Evolutionary conservation across 306 rosid species (phyloP).

Genomic region (Ziziphus jujuba): DNA sequence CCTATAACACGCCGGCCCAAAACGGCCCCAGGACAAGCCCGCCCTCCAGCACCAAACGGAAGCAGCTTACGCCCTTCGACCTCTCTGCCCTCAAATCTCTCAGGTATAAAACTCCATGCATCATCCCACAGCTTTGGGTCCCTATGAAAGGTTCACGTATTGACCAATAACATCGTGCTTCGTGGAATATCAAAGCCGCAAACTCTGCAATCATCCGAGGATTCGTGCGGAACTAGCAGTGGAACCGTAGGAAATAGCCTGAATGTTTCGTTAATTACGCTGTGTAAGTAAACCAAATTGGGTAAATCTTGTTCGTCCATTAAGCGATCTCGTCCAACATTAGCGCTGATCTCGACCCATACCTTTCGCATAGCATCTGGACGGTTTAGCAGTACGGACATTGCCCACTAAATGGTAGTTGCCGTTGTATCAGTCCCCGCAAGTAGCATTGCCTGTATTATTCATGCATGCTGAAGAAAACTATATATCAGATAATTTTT

Average conservation of each 20-base stretch:
- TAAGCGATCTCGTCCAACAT: conserved; percentile 14
- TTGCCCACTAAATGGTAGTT: conserved; percentile 34
- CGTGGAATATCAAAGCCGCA: conserved; percentile 7
- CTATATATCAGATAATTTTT: too few relatives aligned
- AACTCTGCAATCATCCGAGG: conserved; percentile 16
- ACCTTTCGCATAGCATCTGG: conserved; percentile 32
- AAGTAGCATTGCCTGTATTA: conserved; percentile 22
- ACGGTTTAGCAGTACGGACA: conserved; percentile 43
- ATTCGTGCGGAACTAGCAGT: conserved; percentile 23
- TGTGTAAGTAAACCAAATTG: conserved; percentile 27
- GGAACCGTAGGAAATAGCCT: conserved; percentile 21
- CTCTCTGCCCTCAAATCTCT: conserved; percentile 24
- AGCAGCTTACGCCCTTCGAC: too few relatives aligned
- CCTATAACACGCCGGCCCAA: conserved; percentile 32
- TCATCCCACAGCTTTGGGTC: conserved; percentile 27
- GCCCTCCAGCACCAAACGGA: conserved; percentile 52
- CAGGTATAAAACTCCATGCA: conserved; percentile 23
- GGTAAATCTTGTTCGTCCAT: conserved; percentile 17
- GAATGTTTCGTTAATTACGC: conserved; percentile 10
- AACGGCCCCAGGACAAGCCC: conserved; percentile 46
- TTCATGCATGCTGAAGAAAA: too few relatives aligned
- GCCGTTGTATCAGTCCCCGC: conserved; percentile 38
- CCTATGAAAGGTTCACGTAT: conserved; percentile 29
- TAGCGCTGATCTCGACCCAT: conserved; percentile 18
- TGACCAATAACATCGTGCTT: conserved; percentile 22